Evolutionary conservation across 345 rosid genomes (phyloP), one percentile per base, ranked within the genome.

Genomic region (Citrus inodora): DNA sequence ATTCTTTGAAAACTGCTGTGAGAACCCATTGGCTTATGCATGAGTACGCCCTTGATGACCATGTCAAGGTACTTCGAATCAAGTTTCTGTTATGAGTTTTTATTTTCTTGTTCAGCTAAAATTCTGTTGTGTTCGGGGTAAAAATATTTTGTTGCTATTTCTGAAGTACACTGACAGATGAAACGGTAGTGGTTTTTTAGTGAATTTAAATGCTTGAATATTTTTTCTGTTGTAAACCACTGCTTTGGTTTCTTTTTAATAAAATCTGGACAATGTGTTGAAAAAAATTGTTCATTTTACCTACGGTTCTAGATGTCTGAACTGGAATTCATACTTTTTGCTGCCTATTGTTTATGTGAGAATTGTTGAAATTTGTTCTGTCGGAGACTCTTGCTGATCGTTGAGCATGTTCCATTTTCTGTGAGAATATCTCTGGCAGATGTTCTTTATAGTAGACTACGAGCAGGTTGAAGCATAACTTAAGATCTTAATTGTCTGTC

Each of bases 21-120:
- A 81, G 80, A 82, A 87, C 91, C 19, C 79, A 82, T 2, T 89
- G 92, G 90, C 59, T 85, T 10, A 67, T 91, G 86, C 74, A 86
- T 22, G 90, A 88, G 78, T 91, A 88, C 75, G 83, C 88, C 3
- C 86, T 85, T 22, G 73, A 75, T 58, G 81, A 80, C 51, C 86
- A 75, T 72, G 53, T 63, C 25, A 55, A 83, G 94, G 94, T 90
- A 81, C 42, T 37, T 38, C 28, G 5, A 48, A 22, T 64, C 11
- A 21, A 75, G 37, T 22, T 75, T 75, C 27, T 46, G 40, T 42
- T 40, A 6, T 46, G 70, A 35, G 21, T 8, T 51, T 3, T 25
- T 27, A 2, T 68, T 73, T 8, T 60, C 35, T 37, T 32, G 67
- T 27, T n/a, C 46, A 37, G 59, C 40, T 37, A 14, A 35, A 38